Evolutionary conservation across 1,284 basidiomycete genomes (phyloP).

Genomic region (Amylostereum areolatum): DNA sequence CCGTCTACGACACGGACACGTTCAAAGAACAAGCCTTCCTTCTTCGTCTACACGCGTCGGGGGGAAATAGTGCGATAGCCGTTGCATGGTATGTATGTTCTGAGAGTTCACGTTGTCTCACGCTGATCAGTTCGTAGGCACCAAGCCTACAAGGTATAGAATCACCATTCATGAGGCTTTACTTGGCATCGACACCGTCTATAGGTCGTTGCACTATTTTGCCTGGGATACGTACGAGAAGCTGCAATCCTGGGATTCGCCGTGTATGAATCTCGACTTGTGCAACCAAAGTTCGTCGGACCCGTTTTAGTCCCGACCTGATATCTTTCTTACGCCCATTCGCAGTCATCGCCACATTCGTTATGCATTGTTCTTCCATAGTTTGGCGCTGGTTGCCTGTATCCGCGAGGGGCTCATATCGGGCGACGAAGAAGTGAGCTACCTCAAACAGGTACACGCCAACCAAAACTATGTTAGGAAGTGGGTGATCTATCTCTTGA

Average conservation of each 20-base stretch:
- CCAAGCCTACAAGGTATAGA: constrained; percentile 52
- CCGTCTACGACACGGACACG: constrained; percentile 52
- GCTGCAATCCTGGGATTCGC: constrained; percentile 57
- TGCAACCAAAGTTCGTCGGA: constrained; percentile 52
- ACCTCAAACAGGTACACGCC: constrained; percentile 47
- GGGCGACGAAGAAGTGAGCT: constrained; percentile 31
- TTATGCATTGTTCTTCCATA: constrained; percentile 63
- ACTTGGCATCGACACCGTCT: background rate
- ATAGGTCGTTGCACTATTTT: constrained; percentile 55
- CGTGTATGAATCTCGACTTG: constrained; percentile 48
- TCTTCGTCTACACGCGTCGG: constrained; percentile 31
- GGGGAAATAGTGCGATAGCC: constrained; percentile 43
- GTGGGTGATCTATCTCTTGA: constrained; percentile 24
- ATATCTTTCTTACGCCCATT: constrained; percentile 1
- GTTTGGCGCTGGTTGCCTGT: constrained; percentile 52
- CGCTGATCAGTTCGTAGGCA: constrained; percentile 36
- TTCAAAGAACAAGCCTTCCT: constrained; percentile 56
- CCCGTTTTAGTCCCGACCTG: background rate
- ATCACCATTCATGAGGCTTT: no score
- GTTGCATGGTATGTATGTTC: constrained; percentile 47
- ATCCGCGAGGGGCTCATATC: constrained; percentile 39
- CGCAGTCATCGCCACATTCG: constrained; percentile 59
- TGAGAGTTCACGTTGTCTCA: constrained; percentile 1
- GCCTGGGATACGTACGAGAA: constrained; percentile 49
- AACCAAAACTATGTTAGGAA: constrained; percentile 58